phyloP scores from a whole-genome alignment of 2,329 filamentous ascomycete genomes.

The Magnaporthiopsis poae region DNA sequence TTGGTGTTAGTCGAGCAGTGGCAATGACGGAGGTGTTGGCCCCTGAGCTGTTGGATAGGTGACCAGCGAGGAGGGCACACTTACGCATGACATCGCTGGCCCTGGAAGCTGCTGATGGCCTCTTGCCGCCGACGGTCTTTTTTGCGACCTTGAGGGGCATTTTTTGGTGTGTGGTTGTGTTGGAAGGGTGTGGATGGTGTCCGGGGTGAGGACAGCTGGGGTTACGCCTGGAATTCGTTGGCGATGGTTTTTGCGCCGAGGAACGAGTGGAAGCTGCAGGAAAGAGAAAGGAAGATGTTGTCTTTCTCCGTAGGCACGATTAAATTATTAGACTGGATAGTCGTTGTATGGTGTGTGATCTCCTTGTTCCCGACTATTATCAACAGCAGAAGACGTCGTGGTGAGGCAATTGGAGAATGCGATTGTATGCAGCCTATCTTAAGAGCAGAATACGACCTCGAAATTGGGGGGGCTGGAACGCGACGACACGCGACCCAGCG shows the following conservation, averaged over 20 bases:
- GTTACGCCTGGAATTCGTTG: background rate
- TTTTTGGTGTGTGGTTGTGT: background rate
- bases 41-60: background rate
- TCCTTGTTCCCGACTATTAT: background rate
- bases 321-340: background rate
- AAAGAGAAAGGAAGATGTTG: background rate
- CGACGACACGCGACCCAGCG: background rate
- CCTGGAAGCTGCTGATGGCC: slow-evolving; percentile 9
- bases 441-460: background rate
- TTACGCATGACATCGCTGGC: slow-evolving; percentile 34
- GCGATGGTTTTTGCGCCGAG: background rate
- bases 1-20: slow-evolving; percentile 14
- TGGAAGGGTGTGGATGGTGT: background rate
- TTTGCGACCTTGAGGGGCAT: background rate
- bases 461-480: slow-evolving; percentile 6
- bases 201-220: background rate
- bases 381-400: background rate
- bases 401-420: background rate
- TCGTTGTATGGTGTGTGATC: background rate
- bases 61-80: slow-evolving; percentile 6
- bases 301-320: background rate
- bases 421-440: background rate
- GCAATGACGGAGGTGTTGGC: background rate
- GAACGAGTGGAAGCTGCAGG: background rate
- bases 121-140: background rate